Conservation (phyloP, 192 early-diverging fungal species). For the Coemansia sp. region DNA sequence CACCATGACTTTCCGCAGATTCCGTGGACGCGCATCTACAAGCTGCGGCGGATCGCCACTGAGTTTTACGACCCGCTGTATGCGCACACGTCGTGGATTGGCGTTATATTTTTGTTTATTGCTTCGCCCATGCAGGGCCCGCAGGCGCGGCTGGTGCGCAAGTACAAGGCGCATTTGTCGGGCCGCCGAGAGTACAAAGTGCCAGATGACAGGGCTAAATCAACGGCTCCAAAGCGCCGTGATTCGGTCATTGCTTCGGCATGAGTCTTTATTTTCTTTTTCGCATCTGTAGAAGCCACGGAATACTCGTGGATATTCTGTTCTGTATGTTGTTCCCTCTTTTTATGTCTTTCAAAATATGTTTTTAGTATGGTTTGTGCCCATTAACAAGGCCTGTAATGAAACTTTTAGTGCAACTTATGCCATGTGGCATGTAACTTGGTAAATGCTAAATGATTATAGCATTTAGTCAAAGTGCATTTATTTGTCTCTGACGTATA, state of each 20-base stretch:
- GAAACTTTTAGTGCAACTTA: too few species aligned
- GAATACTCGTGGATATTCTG: neutral
- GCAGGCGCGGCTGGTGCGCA: conserved; percentile 75
- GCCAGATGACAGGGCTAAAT: neutral
- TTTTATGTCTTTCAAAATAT: conserved; percentile 1
- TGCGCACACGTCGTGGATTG: conserved; percentile 84
- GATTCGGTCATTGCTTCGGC: conserved; percentile 8
- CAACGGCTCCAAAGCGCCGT: conserved; percentile 2
- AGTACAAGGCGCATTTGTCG: conserved; percentile 66
- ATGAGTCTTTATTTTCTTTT: neutral
- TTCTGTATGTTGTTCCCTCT: neutral
- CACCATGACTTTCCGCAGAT: conserved; percentile 94
- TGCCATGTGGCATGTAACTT: too few species aligned
- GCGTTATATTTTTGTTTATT: conserved; percentile 83
- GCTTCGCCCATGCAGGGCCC: conserved; percentile 70
- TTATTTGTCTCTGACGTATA: too few species aligned
- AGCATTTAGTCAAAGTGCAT: too few species aligned
- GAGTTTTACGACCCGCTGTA: conserved; percentile 88
- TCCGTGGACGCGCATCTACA: conserved; percentile 86
- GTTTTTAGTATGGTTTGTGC: neutral
- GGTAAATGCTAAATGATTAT: too few species aligned
- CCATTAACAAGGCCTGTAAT: neutral
- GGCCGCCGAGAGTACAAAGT: conserved; percentile 64
- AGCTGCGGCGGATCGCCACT: conserved; percentile 72
- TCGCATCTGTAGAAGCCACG: neutral